Base-by-base conservation (phyloP, 495 filamentous ascomycete species). In the Haplographium delicatum region DNA sequence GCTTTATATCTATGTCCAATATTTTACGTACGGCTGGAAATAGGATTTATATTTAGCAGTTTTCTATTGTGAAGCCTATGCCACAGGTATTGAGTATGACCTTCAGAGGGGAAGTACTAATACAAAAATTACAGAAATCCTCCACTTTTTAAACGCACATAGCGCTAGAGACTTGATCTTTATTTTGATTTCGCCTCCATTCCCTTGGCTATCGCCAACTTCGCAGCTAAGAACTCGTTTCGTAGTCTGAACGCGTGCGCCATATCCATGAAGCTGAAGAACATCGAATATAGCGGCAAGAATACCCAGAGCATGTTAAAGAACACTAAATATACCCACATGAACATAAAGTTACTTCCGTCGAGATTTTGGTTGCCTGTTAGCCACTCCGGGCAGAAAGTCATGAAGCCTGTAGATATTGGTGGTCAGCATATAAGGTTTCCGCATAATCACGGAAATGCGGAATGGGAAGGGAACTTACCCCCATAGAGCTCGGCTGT, bases 401-500 rank as follows among this genome's bases (percentile, higher is more conserved):
- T 97, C 87, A 97, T 96, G 63, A 85, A 96, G 10, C 86, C 84
- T 82, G 42, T 26, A 9, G n/a, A n/a, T n/a, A n/a, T n/a, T n/a
- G n/a, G n/a, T n/a, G n/a, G n/a, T 8, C 11, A 9, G 20, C 22
- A 34, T 25, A 23, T 18, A 27, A 56, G 51, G 11, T 10, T 9
- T 7, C 11, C 7, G 18, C 35, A 6, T 19, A 6, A 26, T 33
- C 42, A 9, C 22, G 24, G 22, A 26, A 28, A 5, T 33, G 9
- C 5, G 30, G 30, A 23, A 25, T 30, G 13, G 13, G 25, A 46
- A 33, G 27, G n/a, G n/a, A n/a, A 47, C 74, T 44, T 58, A 74
- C 87, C 89, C 30, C 91, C 91, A 68, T 97, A 97, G 10, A 97
- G 63, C 72, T 97, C 91, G n/a, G 80, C 89, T 5, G 87, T 91